Base-by-base conservation (phyloP, 306 rosid species). In the Cucumis hystrix region DNA sequence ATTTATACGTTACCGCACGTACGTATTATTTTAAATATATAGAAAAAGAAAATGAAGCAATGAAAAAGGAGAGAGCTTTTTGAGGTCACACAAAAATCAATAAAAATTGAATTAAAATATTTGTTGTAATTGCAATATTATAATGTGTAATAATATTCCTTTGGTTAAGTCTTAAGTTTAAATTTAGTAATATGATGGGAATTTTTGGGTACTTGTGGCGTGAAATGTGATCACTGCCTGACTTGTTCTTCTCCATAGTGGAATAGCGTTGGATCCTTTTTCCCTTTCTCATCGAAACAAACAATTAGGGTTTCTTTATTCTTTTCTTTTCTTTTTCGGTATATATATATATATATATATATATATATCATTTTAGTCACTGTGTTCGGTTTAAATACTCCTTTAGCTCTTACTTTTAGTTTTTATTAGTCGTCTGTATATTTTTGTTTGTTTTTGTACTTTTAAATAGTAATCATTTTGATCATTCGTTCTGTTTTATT, bases 191-290 rank as follows among this genome's bases (percentile, higher is more conserved):
- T n/a, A 67, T 45, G 33, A n/a, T 20, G 75, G 75, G 75, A 69
- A 69, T 69, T 45, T 69, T 45, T 69, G 20, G 75, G 75, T 45
- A 69, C 75, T 69, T 69, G 75, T 69, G 75, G 57, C 4, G 18
- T 51, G 54, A 47, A 47, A 47, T 20, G 56, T 20, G 58, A 45
- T 69, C 39, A 47, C 75, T 69, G n/a, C 7, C 39, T 6, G 7
- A 45, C 75, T 37, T 47, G 75, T 45, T 69, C 13, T 69, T 45
- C 57, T 69, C 11, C 54, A 4, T 47, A 23, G 75, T 69, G 57
- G 57, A 45, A 47, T 21, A 45, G 57, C 75, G 57, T 43, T 69
- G 75, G 75, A 69, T 69, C 58, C 75, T 69, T 23, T 43, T 45
- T 43, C 7, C 23, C 0, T 47, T 64, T 33, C 47, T 64, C 47